A percentile compares a stretch with the other conserved stretches of the same genome.
Conservation (phyloP, 2,329 filamentous ascomycete genomes). For the Calonectria pteridis region DNA sequence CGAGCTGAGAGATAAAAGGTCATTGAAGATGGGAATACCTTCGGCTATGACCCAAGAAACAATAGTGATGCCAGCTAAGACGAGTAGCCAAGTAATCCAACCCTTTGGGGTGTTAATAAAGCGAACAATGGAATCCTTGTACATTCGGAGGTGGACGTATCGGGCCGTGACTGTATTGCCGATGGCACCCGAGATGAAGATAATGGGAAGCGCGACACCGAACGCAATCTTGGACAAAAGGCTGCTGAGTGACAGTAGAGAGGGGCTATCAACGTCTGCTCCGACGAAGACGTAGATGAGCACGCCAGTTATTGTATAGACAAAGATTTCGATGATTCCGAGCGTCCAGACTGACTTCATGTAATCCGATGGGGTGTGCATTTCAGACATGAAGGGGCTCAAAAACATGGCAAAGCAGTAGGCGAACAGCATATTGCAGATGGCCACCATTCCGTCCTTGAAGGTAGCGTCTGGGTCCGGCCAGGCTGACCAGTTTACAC, state of each 20-base stretch:
- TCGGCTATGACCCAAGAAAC: conserved; percentile 64
- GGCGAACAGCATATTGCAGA: conserved; percentile 75
- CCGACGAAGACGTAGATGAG: conserved; percentile 76
- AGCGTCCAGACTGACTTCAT: conserved; percentile 66
- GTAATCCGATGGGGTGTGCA: conserved; percentile 55
- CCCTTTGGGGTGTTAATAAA: conserved; percentile 38
- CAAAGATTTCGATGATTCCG: conserved; percentile 66
- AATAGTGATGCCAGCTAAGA: conserved; percentile 66
- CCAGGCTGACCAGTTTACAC: conserved; percentile 50
- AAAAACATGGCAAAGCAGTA: conserved; percentile 64
- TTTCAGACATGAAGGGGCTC: conserved; percentile 59
- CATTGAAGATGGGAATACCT: conserved; percentile 77
- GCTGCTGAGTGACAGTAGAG: conserved; percentile 69
- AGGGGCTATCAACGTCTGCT: conserved; percentile 68
- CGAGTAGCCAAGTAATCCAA: conserved; percentile 65
- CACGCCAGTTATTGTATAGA: conserved; percentile 73
- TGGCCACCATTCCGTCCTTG: conserved; percentile 64
- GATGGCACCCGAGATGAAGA: conserved; percentile 76
- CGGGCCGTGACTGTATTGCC: conserved; percentile 58
- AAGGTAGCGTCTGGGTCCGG: conserved; percentile 56
- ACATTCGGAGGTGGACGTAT: conserved; percentile 50
- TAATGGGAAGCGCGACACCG: conserved; percentile 74
- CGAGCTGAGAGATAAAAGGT: conserved; percentile 67
- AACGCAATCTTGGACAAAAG: conserved; percentile 72
- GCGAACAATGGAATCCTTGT: conserved; percentile 32